Evolutionary conservation across 2,329 filamentous ascomycete species (phyloP), one percentile per base, ranked within the genome.

Genomic region (Trichoderma citrinoviride): DNA sequence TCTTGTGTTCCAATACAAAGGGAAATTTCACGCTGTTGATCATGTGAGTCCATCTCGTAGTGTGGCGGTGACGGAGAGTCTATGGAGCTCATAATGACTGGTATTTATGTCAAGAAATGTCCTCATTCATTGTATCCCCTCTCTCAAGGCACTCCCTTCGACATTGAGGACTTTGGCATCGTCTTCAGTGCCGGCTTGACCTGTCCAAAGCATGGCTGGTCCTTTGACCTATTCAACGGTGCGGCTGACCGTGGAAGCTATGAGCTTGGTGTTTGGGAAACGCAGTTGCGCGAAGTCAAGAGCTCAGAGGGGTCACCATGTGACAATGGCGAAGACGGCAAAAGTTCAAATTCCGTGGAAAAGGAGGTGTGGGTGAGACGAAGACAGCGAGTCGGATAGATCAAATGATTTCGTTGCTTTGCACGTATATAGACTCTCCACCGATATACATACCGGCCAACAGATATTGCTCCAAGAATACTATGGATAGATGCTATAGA

Each of bases 151-250:
- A 82, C 76, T 0, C 79, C 87, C 0, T 90, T 90, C 65, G 89
- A 91, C 61, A 90, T 91, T 69, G 89, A 91, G 69, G 89, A 91
- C 66, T 91, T 90, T 71, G 88, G 89, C 0, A 77, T 89, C 2
- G 79, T 82, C 5, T 73, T 89, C 7, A 88, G 86, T 62, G 81
- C 85, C 0, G 89, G 87, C 0, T 76, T 91, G 3, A 83, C 81
- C 0, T 91, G 89, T 72, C 87, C 88, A 0, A 90, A 90, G 67
- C 88, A 91, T 67, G 85, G 80, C 5, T 91, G 89, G 89, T 88
- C 87, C 0, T 91, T 91, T 73, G 89, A 91, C 71, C 70, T 91
- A 2, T 84, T 86, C 60, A 85, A 87, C 0, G 89, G 89, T 0
- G 78, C 79, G 69, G 81, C 81, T 1, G 89, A 91, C 72, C 82